A percentile compares a stretch with the other conserved stretches of the same genome.
Conservation (phyloP, 192 early-diverging fungal genomes). For the Coemansia sp. region DNA sequence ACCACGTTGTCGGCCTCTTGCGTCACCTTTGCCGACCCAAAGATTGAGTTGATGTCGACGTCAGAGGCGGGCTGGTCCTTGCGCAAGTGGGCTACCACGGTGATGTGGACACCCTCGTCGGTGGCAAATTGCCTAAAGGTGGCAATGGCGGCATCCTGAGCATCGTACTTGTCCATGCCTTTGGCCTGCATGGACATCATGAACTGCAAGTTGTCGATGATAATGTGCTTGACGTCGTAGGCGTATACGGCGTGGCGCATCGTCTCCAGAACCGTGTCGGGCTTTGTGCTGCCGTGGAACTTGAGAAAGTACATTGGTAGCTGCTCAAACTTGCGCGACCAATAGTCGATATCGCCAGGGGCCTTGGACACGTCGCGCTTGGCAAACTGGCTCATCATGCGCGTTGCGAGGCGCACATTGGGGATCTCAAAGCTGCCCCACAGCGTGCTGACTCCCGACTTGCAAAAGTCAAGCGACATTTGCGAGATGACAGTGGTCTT, state of each 20-base stretch:
- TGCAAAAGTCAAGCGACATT: conserved; percentile 70
- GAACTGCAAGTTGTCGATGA: conserved; percentile 79
- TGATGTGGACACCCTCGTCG: conserved; percentile 70
- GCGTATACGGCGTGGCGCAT: conserved; percentile 72
- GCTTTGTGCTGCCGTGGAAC: conserved; percentile 73
- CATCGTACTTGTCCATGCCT: conserved; percentile 66
- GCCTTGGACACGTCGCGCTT: conserved; percentile 58
- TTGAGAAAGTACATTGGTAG: conserved; percentile 75
- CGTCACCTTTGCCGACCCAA: conserved; percentile 75
- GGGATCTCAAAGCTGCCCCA: conserved; percentile 82
- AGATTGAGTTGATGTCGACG: conserved; percentile 71
- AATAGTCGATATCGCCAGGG: conserved; percentile 61
- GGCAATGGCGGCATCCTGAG: conserved; percentile 69
- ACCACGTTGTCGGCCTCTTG: conserved; percentile 81
- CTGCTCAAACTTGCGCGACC: conserved; percentile 70
- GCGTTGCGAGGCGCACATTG: conserved; percentile 68
- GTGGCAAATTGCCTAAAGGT: conserved; percentile 71
- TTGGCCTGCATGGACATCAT: conserved; percentile 72
- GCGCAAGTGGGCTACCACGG: conserved; percentile 73
- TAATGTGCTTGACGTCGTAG: conserved; percentile 72
- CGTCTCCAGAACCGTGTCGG: conserved; percentile 66
- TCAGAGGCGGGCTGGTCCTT: conserved; percentile 63
- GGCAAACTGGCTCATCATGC: conserved; percentile 72
- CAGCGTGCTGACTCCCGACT: conserved; percentile 68
- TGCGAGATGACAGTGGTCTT: conserved; percentile 78